Evolutionary conservation across 768 basidiomycete genomes (phyloP).

Genomic region (Russula dissimulans): DNA sequence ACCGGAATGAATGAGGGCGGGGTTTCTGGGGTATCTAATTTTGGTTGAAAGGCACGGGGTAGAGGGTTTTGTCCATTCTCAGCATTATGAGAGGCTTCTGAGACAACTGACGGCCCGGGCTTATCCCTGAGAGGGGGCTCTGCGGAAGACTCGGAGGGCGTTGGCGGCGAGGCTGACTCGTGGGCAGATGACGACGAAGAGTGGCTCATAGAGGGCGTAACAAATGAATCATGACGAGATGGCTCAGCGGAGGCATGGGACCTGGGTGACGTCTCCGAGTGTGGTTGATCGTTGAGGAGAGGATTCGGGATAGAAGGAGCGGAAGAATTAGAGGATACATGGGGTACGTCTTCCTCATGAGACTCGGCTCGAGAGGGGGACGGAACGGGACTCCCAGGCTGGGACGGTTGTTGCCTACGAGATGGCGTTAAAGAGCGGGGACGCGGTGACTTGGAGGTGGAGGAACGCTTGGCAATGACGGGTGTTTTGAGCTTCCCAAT

Average conservation of each 20-base stretch:
- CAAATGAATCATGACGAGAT: constrained; percentile 12
- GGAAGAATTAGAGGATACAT: not conserved
- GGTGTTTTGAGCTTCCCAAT: constrained; percentile 71
- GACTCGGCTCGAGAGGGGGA: constrained; percentile 18
- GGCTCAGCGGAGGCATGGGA: not conserved
- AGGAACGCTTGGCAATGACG: constrained; percentile 59
- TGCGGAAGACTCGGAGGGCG: constrained; percentile 18
- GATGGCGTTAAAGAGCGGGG: constrained; percentile 22
- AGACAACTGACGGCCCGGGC: not conserved
- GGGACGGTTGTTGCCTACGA: constrained; percentile 23
- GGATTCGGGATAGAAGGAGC: constrained; percentile 1
- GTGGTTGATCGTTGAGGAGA: not conserved
- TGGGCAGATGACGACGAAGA: constrained; percentile 25
- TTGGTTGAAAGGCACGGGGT: not conserved
- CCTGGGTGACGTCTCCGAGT: not conserved
- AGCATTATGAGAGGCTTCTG: not conserved
- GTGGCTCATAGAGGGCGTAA: constrained; percentile 21
- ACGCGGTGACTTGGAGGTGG: constrained; percentile 25
- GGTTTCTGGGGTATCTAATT: not conserved
- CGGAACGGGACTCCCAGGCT: constrained; percentile 15
- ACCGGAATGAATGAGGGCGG: not conserved
- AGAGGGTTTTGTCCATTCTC: not conserved
- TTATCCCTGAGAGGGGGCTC: constrained; percentile 1
- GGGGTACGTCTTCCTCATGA: constrained; percentile 8
- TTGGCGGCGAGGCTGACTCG: constrained; percentile 23